Percentiles rank a stretch among this genome's conserved stretches.
These are phyloP conservation scores for Periconia macrospinosa DNA, from an alignment of 2,329 filamentous ascomycete genomes.

Conservation along the genomic window DNA sequence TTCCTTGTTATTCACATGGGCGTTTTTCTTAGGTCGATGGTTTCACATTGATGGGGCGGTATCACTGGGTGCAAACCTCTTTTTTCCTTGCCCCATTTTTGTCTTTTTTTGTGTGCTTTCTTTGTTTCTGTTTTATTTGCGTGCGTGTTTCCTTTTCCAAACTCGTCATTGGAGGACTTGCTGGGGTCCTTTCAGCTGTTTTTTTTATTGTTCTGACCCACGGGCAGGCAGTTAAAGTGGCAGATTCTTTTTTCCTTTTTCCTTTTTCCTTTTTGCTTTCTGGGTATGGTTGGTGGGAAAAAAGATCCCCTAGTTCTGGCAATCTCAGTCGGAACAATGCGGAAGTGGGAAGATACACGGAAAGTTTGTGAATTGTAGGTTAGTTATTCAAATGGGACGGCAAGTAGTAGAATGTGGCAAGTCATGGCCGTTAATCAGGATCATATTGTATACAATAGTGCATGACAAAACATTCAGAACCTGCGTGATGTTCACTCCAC, in stretches of 20 bases:
- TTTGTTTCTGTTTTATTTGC: too few species aligned
- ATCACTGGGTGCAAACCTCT: neutral
- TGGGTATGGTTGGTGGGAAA: neutral
- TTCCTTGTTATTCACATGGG: neutral
- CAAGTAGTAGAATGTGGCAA: too few species aligned
- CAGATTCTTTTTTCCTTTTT: neutral
- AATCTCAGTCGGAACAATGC: too few species aligned
- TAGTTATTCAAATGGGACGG: too few species aligned
- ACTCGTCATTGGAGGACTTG: too few species aligned
- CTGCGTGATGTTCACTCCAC: too few species aligned
- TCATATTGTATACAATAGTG: too few species aligned
- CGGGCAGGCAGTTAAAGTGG: neutral
- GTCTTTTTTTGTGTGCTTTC: neutral
- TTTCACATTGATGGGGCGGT: neutral
- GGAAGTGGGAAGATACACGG: neutral
- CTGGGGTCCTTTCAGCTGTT: too few species aligned
- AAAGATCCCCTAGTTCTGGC: neutral
- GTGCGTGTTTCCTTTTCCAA: too few species aligned
- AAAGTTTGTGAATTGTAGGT: neutral
- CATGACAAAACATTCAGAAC: too few species aligned
- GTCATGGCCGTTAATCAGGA: too few species aligned
- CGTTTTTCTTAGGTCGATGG: neutral
- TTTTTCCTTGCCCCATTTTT: neutral
- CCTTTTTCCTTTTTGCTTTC: neutral
- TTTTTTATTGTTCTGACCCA: too few species aligned